Evolutionary conservation across 2,329 filamentous ascomycete species (phyloP).

Genomic region (Penicillium sp.): DNA sequence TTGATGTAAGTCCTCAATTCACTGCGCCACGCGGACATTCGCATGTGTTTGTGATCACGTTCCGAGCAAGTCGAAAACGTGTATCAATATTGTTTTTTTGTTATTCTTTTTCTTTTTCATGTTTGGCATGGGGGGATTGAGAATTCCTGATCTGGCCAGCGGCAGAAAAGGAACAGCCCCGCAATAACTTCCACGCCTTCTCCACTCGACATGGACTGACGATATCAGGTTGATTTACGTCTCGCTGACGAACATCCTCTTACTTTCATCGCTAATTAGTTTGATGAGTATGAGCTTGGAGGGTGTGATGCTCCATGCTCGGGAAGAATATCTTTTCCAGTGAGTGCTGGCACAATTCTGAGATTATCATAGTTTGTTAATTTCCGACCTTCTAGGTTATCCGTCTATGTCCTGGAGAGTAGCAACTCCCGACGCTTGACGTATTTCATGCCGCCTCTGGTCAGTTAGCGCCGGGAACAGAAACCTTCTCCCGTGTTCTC

Average conservation of each 20-base stretch:
- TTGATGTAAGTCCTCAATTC: slow-evolving; percentile 32
- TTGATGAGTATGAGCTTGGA: slow-evolving; percentile 54
- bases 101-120: background rate
- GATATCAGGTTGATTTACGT: slow-evolving; percentile 51
- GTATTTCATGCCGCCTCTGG: slow-evolving; percentile 45
- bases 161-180: background rate
- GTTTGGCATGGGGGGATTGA: background rate
- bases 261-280: slow-evolving; percentile 55
- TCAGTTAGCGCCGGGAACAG: slow-evolving; percentile 24
- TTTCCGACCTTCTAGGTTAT: slow-evolving; percentile 27
- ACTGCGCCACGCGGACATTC: slow-evolving; percentile 23
- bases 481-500: slow-evolving; percentile 9
- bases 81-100: background rate
- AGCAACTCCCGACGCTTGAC: slow-evolving; percentile 44
- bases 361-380: no score
- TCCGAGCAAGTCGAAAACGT: slow-evolving; percentile 14
- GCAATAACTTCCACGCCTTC: slow-evolving; percentile 17
- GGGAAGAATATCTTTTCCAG: slow-evolving; percentile 58
- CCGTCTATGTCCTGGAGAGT: slow-evolving; percentile 43
- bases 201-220: slow-evolving; percentile 11
- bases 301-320: slow-evolving; percentile 56
- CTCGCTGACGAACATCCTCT: slow-evolving; percentile 55
- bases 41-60: slow-evolving; percentile 37
- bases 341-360: no score
- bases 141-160: background rate